These are phyloP conservation scores for Jaapia argillacea DNA, from an alignment of 768 basidiomycete species.

Conservation along the genomic window DNA sequence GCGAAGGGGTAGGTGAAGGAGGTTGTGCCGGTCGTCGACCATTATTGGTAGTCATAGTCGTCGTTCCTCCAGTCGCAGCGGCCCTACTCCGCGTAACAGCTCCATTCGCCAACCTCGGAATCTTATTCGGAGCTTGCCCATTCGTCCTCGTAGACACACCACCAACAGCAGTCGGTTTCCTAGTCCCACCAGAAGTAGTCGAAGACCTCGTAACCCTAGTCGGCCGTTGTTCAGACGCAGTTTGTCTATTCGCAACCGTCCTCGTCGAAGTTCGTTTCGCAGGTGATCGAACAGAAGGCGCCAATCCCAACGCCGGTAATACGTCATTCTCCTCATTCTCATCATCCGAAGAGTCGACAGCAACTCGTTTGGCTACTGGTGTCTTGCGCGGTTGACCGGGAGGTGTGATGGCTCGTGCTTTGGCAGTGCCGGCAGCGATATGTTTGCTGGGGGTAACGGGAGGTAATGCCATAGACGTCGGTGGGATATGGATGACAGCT, in stretches of 20 bases:
- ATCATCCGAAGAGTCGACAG: slow-evolving; percentile 61
- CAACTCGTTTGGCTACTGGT: slow-evolving; percentile 63
- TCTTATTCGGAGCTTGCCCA: slow-evolving; percentile 26
- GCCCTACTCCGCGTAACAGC: slow-evolving; percentile 33
- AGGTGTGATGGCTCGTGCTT: slow-evolving; percentile 61
- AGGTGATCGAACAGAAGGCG: slow-evolving; percentile 23
- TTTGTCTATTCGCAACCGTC: slow-evolving; percentile 26
- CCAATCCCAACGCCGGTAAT: slow-evolving; percentile 50
- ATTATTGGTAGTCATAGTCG: slow-evolving; percentile 21
- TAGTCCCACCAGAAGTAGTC: slow-evolving; percentile 3
- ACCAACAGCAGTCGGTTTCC: slow-evolving; percentile 6
- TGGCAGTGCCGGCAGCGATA: slow-evolving; percentile 57
- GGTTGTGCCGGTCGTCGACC: slow-evolving; percentile 31
- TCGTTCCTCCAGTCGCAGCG: slow-evolving; percentile 28
- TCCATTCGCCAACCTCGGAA: slow-evolving; percentile 26
- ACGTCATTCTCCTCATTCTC: slow-evolving; percentile 48
- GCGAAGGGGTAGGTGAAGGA: slow-evolving; percentile 65
- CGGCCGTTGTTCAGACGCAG: slow-evolving; percentile 64
- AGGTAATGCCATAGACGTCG: slow-evolving; percentile 30
- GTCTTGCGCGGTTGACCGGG: slow-evolving; percentile 87
- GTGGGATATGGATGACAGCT: slow-evolving; percentile 10
- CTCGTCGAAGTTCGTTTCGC: slow-evolving; percentile 13
- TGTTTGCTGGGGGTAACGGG: slow-evolving; percentile 80
- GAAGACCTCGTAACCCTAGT: slow-evolving; percentile 61
- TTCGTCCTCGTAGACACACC: slow-evolving; percentile 13